Evolutionary conservation across 164 flowering plant species (phyloP), one percentile per base, ranked within the genome.

Genomic region (Chimonanthus praecox): DNA sequence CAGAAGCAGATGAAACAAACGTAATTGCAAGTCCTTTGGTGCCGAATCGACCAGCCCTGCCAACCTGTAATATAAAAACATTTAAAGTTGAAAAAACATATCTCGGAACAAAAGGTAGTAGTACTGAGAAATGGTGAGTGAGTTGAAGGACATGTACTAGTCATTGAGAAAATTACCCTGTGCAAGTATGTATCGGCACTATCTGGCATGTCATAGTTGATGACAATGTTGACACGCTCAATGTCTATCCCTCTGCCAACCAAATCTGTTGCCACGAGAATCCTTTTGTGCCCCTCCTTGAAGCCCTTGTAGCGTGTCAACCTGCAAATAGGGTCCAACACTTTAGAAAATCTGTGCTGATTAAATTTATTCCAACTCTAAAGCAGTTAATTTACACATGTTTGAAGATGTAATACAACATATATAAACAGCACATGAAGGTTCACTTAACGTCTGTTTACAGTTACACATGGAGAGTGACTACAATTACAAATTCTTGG

Each of bases 171-270:
- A 69, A 21, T 71, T 71, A 95, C 98, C 92, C 99, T 87, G 82
- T 95, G 99, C 47, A 95, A 78, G 64, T 95, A 95, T 5, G 99
- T 93, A 75, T 95, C 99, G 0, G 99, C 99, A 82, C 97, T 91
- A 81, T 95, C 99, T 2, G 99, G 99, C 99, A 95, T 95, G 81
- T 95, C 98, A 85, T 95, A 95, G 76, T 95, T 95, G 77, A 95
- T 91, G 44, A 95, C 99, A 77, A 95, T 95, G 82, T 95, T 95
- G 2, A 95, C 99, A 4, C 99, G 90, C 73, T 93, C 99, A 74
- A 95, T 93, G 75, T 95, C 99, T 75, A 95, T 95, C 15, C 99
- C 99, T 72, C 99, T 83, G 16, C 99, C 99, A 75, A 95, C 99
- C 82, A 95, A 84, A 86, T 95, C 99, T 4, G 99, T 95, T 43